These are phyloP conservation scores for Hyparrhenia diplandra DNA, from an alignment of 176 grass and related monocot genomes.

Conservation along the genomic window DNA sequence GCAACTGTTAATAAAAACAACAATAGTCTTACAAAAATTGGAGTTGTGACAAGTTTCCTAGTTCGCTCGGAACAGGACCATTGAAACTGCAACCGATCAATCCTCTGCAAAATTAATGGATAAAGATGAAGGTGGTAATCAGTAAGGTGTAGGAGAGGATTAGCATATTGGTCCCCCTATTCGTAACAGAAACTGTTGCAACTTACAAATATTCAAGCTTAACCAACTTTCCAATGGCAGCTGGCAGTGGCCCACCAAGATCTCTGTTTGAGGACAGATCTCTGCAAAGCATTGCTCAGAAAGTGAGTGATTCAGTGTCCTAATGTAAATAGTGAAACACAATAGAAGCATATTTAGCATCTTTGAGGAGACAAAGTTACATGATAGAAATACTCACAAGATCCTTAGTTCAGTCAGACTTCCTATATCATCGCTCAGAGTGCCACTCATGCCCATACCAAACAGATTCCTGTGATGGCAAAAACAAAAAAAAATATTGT, in stretches of 20 bases:
- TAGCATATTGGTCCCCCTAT: not conserved
- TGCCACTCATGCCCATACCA: constrained; percentile 50
- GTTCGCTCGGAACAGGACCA: constrained; percentile 55
- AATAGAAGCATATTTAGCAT: not conserved
- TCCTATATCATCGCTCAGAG: constrained; percentile 55
- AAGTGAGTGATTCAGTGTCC: not conserved
- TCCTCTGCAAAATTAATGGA: constrained; percentile 30
- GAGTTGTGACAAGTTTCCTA: constrained; percentile 58
- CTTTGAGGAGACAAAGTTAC: not conserved
- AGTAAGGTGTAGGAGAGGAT: constrained; percentile 1
- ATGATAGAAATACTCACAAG: constrained; percentile 46
- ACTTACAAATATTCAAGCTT: constrained; percentile 58
- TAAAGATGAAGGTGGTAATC: constrained; percentile 15
- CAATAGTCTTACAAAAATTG: constrained; percentile 50
- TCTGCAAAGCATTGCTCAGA: constrained; percentile 37
- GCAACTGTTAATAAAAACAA: not conserved
- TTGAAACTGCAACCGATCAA: constrained; percentile 58
- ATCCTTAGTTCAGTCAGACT: constrained; percentile 40
- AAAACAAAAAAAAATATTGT: no score
- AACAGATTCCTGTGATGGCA: constrained; percentile 50
- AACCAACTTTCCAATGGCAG: constrained; percentile 54
- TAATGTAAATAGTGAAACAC: not conserved
- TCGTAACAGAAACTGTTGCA: not conserved
- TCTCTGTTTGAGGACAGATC: constrained; percentile 63
- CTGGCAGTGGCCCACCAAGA: constrained; percentile 44